Evolutionary conservation across 176 grass and related monocot genomes (phyloP).

Genomic region (Zizania latifolia): DNA sequence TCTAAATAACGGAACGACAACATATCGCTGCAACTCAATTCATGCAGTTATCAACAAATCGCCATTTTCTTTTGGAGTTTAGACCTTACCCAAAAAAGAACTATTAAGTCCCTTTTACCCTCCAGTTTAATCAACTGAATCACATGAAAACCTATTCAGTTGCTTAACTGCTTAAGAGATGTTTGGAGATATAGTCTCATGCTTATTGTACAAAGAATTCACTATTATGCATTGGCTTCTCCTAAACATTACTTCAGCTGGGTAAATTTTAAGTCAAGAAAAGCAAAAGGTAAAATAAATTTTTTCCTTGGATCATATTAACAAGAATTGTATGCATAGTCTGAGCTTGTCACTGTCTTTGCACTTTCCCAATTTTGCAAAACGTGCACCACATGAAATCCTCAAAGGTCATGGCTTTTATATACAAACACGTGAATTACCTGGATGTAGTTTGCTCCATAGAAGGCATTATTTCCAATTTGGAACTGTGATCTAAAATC

Average conservation of each 20-base stretch:
- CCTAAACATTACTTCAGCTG: neutral
- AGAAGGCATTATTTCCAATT: conserved; percentile 50
- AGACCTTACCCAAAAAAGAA: neutral
- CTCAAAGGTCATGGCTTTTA: neutral
- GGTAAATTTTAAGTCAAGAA: neutral
- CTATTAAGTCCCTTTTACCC: neutral
- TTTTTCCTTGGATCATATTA: neutral
- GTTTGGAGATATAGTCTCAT: neutral
- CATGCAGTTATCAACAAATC: neutral
- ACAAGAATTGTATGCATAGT: neutral
- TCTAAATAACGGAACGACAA: neutral
- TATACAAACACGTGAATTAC: conserved; percentile 23
- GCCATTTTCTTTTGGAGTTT: neutral
- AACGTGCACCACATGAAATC: neutral
- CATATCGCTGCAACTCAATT: neutral
- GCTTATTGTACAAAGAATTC: neutral
- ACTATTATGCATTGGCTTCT: neutral
- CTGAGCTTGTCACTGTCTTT: neutral
- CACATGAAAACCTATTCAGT: neutral
- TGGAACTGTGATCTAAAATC: conserved; percentile 67
- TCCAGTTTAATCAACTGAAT: neutral
- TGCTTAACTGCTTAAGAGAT: neutral
- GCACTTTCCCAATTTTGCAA: neutral
- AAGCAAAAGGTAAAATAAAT: neutral
- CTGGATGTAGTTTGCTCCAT: conserved; percentile 82